These are phyloP conservation scores for Colletotrichum spinosum DNA, from an alignment of 2,329 filamentous ascomycete species.

Conservation along the genomic window DNA sequence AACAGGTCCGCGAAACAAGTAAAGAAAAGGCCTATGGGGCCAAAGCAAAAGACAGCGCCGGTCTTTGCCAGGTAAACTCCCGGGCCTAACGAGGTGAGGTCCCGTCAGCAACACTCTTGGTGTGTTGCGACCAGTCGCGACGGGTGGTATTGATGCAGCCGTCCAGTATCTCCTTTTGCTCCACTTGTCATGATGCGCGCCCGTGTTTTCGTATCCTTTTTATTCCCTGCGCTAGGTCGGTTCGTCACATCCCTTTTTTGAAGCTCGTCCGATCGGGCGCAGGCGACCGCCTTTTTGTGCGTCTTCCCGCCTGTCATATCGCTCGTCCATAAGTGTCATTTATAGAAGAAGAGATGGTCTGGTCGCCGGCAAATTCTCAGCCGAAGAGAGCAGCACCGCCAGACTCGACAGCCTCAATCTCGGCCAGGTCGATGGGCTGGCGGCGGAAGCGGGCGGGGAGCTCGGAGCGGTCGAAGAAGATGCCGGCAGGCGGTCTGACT, in stretches of 20 bases:
- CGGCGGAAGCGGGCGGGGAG: conserved; percentile 87
- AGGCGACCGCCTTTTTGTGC: background rate
- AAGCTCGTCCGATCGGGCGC: conserved; percentile 6
- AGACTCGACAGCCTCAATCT: conserved; percentile 97
- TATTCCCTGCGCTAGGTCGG: background rate
- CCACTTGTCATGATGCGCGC: background rate
- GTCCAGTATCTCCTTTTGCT: background rate
- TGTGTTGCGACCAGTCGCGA: conserved; percentile 19
- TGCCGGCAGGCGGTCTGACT: conserved; percentile 76
- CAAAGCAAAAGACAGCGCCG: background rate
- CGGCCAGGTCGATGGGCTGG: conserved; percentile 76
- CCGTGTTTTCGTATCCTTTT: conserved; percentile 15
- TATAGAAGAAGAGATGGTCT: background rate
- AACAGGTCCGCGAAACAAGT: background rate
- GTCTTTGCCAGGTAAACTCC: conserved; percentile 3
- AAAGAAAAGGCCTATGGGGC: background rate
- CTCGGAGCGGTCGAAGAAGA: conserved; percentile 90
- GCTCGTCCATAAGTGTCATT: background rate
- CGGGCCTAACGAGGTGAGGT: background rate
- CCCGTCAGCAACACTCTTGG: conserved; percentile 18
- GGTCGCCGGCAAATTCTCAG: conserved; percentile 45
- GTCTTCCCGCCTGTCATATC: conserved; percentile 1
- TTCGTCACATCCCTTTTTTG: background rate
- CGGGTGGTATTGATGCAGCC: conserved; percentile 5
- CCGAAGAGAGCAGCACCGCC: conserved; percentile 78